phyloP scores from a whole-genome alignment of 2,329 filamentous ascomycete species.

The Alternaria atra region DNA sequence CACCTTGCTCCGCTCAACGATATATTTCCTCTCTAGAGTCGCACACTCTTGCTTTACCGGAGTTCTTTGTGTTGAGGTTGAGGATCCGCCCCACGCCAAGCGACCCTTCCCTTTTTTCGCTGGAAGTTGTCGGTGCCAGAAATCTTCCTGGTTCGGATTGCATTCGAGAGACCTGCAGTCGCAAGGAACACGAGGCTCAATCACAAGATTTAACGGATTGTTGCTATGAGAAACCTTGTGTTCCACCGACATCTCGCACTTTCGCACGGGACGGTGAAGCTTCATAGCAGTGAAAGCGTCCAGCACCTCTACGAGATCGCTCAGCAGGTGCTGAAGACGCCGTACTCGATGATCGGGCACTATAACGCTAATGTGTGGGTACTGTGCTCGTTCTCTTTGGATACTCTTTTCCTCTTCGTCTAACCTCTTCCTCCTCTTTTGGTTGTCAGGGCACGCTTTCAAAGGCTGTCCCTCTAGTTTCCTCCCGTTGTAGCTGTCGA shows the following conservation, averaged over 20 bases:
- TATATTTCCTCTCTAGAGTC: too few relatives aligned
- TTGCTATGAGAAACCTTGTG: too few relatives aligned
- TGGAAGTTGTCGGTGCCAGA: neutral
- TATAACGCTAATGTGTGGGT: conserved; percentile 11
- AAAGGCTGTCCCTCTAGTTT: neutral
- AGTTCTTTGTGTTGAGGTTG: too few relatives aligned
- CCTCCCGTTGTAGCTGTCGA: neutral
- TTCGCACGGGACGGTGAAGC: conserved; percentile 9
- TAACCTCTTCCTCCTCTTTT: neutral
- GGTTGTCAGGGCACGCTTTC: too few relatives aligned
- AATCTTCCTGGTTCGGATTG: neutral
- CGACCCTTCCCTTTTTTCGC: too few relatives aligned
- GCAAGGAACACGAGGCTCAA: too few relatives aligned
- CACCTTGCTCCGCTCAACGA: too few relatives aligned
- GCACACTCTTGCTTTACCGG: too few relatives aligned
- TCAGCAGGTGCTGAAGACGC: conserved; percentile 16
- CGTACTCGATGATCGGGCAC: conserved; percentile 14
- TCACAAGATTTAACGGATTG: too few relatives aligned
- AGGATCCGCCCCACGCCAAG: too few relatives aligned
- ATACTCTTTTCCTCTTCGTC: neutral
- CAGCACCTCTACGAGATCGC: conserved; percentile 10
- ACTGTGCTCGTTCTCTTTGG: neutral
- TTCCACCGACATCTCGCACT: too few relatives aligned
- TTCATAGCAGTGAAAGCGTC: conserved; percentile 11
- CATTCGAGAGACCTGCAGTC: neutral